Conservation (phyloP, 73 alveolate genomes). For the Paraurostyla sp. region DNA sequence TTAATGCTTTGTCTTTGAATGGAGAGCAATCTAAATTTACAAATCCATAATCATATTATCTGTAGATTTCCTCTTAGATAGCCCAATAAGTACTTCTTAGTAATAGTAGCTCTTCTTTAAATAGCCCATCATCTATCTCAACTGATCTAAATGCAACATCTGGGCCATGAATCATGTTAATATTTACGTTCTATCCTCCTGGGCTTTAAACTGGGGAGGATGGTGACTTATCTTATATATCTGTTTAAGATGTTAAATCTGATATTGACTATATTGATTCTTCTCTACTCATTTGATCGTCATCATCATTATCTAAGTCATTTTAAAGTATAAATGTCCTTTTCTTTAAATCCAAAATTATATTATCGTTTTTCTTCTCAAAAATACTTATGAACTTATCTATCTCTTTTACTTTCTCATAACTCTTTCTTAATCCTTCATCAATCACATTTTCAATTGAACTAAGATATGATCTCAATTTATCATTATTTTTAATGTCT, state of each 20-base stretch:
- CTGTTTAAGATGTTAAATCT: neutral
- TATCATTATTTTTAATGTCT: slow-evolving; percentile 10
- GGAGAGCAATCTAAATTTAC: slow-evolving; percentile 29
- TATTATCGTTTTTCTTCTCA: slow-evolving; percentile 7
- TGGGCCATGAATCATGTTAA: neutral
- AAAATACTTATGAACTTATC: neutral
- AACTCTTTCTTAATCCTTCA: neutral
- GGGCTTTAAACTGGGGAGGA: neutral
- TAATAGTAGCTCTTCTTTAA: slow-evolving; percentile 1
- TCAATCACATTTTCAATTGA: slow-evolving; percentile 21
- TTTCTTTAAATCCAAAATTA: slow-evolving; percentile 36
- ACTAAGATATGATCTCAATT: neutral
- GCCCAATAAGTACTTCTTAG: neutral
- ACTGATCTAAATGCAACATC: slow-evolving; percentile 35
- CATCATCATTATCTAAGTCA: slow-evolving; percentile 2
- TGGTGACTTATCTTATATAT: neutral
- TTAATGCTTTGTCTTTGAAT: neutral
- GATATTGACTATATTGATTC: neutral
- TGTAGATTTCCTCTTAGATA: neutral
- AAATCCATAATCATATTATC: slow-evolving; percentile 51
- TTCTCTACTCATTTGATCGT: neutral
- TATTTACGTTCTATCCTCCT: neutral
- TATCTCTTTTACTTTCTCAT: neutral
- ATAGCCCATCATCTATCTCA: slow-evolving; percentile 25
- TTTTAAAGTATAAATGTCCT: neutral